phyloP scores from a whole-genome alignment of 2,329 filamentous ascomycete genomes.

The Xylaria arbuscula region DNA sequence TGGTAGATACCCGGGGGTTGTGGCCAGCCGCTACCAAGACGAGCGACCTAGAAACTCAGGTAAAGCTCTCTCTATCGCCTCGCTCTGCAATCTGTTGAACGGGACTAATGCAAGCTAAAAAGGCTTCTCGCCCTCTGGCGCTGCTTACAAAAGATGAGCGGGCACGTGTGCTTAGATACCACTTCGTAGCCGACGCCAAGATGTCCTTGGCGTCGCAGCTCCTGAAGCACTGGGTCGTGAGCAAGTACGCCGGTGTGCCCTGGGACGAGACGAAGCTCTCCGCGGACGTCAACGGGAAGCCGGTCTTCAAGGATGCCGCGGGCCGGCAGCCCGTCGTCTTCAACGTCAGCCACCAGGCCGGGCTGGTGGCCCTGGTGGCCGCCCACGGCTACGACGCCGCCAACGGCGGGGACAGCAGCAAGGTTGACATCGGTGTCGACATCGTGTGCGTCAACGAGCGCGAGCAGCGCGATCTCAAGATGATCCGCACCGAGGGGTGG shows the following conservation, averaged over 20 bases:
- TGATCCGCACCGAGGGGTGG: constrained; percentile 69
- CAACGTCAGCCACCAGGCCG: constrained; percentile 83
- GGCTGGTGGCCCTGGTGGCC: constrained; percentile 75
- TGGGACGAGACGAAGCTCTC: constrained; percentile 70
- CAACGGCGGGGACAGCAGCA: constrained; percentile 29
- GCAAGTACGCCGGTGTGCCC: constrained; percentile 65
- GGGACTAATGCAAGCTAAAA: constrained; percentile 16
- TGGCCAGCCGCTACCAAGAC: constrained; percentile 66
- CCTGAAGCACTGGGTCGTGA: constrained; percentile 77
- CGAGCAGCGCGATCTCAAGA: constrained; percentile 67
- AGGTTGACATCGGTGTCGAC: constrained; percentile 73
- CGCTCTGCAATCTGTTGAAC: background rate
- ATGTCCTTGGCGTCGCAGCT: constrained; percentile 78
- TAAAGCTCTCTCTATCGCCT: constrained; percentile 48
- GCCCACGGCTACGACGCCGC: constrained; percentile 51
- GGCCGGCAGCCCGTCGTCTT: constrained; percentile 66
- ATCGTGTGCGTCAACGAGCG: constrained; percentile 81
- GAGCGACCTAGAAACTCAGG: constrained; percentile 58
- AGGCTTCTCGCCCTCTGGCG: constrained; percentile 66
- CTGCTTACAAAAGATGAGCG: constrained; percentile 68
- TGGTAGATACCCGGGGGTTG: constrained; percentile 68
- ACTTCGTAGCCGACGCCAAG: constrained; percentile 77
- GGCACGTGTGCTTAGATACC: constrained; percentile 67
- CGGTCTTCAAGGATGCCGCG: constrained; percentile 62
- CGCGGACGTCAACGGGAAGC: constrained; percentile 66